Conservation (phyloP, 371 early-diverging fungal genomes). For the Zychaea mexicana region DNA sequence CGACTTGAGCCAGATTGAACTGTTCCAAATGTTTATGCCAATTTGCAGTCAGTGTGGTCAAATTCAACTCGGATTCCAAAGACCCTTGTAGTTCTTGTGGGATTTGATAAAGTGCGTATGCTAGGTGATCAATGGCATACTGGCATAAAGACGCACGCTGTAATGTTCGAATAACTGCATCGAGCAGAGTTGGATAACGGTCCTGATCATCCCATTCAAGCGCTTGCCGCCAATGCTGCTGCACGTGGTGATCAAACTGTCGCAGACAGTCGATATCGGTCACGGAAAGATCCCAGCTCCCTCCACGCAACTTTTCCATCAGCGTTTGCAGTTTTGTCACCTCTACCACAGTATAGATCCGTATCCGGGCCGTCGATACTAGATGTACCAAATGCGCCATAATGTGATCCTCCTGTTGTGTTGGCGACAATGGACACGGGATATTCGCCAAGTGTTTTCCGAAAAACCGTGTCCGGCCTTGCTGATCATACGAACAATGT, state of each 20-base stretch:
- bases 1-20: neutral
- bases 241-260: neutral
- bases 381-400: conserved; percentile 27
- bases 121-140: conserved; percentile 43
- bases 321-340: conserved; percentile 1
- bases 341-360: conserved; percentile 24
- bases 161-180: conserved; percentile 17
- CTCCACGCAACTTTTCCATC: conserved; percentile 35
- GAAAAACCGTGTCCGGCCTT: conserved; percentile 65
- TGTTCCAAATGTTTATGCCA: conserved; percentile 10
- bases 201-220: neutral
- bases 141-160: conserved; percentile 39
- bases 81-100: conserved; percentile 31
- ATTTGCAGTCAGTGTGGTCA: conserved; percentile 13
- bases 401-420: conserved; percentile 3
- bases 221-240: neutral
- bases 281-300: conserved; percentile 31
- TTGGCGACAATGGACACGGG: conserved; percentile 53
- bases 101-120: conserved; percentile 35
- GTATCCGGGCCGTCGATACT: conserved; percentile 16
- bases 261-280: neutral
- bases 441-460: conserved; percentile 66
- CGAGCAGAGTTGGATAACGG: neutral
- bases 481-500: conserved; percentile 64
- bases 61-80: conserved; percentile 37